Evolutionary conservation across 2,329 filamentous ascomycete species (phyloP).

Genomic region (Neofusicoccum sp.): DNA sequence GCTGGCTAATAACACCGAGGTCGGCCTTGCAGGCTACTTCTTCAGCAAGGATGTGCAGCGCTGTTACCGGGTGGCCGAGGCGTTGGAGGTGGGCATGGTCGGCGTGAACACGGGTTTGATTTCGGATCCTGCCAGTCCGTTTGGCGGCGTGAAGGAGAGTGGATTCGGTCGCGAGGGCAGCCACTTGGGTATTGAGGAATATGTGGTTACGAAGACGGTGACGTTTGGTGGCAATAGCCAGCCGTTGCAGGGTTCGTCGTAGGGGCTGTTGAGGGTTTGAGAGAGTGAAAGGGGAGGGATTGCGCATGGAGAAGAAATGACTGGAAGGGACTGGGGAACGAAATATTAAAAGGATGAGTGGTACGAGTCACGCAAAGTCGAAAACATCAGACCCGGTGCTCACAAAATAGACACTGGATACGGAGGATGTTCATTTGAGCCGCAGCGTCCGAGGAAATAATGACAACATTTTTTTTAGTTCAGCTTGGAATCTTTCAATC

Average conservation of each 20-base stretch:
- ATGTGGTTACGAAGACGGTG: conserved; percentile 50
- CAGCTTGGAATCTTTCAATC: no score
- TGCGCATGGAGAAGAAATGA: background rate
- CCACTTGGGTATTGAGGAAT: conserved; percentile 54
- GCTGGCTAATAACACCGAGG: conserved; percentile 78
- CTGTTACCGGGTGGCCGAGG: conserved; percentile 63
- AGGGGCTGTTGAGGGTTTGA: background rate
- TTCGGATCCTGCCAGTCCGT: conserved; percentile 50
- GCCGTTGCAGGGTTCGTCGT: conserved; percentile 52
- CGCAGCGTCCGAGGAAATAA: no score
- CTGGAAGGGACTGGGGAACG: background rate
- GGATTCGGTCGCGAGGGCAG: conserved; percentile 53
- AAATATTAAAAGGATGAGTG: no score
- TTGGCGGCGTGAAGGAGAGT: conserved; percentile 53
- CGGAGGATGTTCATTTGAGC: no score
- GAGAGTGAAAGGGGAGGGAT: background rate
- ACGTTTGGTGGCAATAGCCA: conserved; percentile 64
- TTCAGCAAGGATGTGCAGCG: conserved; percentile 68
- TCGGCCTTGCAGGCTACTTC: conserved; percentile 94
- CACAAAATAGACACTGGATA: no score
- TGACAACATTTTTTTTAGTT: no score
- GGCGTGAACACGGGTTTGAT: conserved; percentile 61
- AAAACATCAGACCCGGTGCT: no score
- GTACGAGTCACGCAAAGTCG: no score
- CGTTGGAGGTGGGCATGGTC: conserved; percentile 83